phyloP scores from a whole-genome alignment of 306 rosid species.

The Begonia peltatifolia region DNA sequence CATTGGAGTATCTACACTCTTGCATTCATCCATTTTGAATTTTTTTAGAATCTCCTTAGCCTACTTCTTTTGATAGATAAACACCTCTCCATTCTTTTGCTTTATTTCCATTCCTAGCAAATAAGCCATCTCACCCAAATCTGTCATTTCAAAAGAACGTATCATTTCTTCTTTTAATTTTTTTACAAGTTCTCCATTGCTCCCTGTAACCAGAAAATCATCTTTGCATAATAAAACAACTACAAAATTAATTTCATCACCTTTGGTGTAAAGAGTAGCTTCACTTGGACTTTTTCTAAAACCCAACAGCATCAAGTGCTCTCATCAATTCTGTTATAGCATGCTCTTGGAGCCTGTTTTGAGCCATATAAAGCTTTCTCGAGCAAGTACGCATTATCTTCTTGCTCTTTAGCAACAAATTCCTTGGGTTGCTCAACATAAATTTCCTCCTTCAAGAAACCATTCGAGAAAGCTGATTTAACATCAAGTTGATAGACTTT shows the following conservation, averaged over 20 bases:
- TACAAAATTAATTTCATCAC: neutral
- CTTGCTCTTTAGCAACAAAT: neutral
- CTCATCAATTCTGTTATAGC: neutral
- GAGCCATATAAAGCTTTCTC: neutral
- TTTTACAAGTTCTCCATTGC: neutral
- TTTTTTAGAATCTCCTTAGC: neutral
- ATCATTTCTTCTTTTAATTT: conserved; percentile 2
- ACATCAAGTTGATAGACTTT: neutral
- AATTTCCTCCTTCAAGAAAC: neutral
- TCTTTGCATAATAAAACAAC: neutral
- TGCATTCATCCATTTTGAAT: neutral
- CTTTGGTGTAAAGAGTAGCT: neutral
- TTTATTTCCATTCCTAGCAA: conserved; percentile 4
- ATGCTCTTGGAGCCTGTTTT: neutral
- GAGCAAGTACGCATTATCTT: neutral
- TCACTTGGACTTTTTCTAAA: neutral
- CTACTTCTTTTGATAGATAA: neutral
- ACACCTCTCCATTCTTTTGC: neutral
- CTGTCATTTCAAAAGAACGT: conserved; percentile 6
- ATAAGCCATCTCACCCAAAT: neutral
- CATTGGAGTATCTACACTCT: neutral
- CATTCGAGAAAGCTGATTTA: neutral
- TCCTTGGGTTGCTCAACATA: neutral
- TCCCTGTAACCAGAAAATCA: conserved; percentile 1
- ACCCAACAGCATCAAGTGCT: neutral